Conservation (phyloP, 805 yeast genomes). For the Kazachstania bromeliacearum region DNA sequence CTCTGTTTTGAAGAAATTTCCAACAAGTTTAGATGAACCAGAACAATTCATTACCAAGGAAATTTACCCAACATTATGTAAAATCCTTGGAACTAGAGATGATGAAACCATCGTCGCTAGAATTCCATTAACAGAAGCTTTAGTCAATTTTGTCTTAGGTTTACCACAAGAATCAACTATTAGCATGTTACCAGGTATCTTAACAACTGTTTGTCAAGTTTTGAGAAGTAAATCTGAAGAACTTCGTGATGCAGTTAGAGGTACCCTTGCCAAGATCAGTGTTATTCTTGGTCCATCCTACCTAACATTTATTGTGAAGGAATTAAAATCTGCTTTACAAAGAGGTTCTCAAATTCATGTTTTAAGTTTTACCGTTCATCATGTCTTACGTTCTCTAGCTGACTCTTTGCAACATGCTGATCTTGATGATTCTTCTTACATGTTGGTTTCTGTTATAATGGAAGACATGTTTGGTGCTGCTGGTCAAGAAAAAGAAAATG, state of each 20-base stretch:
- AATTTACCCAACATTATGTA: slow-evolving; percentile 52
- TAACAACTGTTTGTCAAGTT: slow-evolving; percentile 83
- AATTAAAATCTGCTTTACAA: slow-evolving; percentile 65
- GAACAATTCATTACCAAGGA: slow-evolving; percentile 45
- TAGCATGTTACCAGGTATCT: slow-evolving; percentile 63
- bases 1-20: slow-evolving; percentile 27
- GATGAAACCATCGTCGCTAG: slow-evolving; percentile 71
- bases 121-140: slow-evolving; percentile 73
- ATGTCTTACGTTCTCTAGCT: slow-evolving; percentile 48
- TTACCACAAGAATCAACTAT: slow-evolving; percentile 48
- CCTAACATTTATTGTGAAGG: slow-evolving; percentile 64
- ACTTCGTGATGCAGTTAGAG: slow-evolving; percentile 77
- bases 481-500: slow-evolving; percentile 91
- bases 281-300: slow-evolving; percentile 62
- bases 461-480: slow-evolving; percentile 88
- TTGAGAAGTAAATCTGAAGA: slow-evolving; percentile 79
- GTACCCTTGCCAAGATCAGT: slow-evolving; percentile 58
- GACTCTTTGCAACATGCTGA: slow-evolving; percentile 53
- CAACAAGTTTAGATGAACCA: slow-evolving; percentile 31
- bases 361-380: slow-evolving; percentile 78
- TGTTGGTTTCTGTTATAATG: slow-evolving; percentile 69
- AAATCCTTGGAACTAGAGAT: slow-evolving; percentile 52
- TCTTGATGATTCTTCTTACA: slow-evolving; percentile 52
- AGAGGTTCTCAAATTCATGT: slow-evolving; percentile 93
- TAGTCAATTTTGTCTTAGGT: slow-evolving; percentile 56